A percentile compares a stretch with the other conserved stretches of the same genome.
phyloP scores from a whole-genome alignment of 768 basidiomycete species.

The Polyporus arcularius region DNA sequence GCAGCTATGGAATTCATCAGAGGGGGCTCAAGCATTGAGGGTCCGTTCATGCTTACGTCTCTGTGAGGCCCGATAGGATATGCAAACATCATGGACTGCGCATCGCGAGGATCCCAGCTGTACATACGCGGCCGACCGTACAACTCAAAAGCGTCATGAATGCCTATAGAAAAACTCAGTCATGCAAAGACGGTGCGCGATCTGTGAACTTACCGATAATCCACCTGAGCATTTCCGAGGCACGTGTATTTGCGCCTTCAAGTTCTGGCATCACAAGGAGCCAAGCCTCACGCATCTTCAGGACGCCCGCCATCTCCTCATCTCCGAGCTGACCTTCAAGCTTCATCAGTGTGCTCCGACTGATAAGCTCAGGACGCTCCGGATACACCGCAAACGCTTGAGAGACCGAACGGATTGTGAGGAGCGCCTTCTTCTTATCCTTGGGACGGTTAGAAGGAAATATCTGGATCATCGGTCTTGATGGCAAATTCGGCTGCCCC shows the following conservation, averaged over 20 bases:
- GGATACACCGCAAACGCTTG: constrained; percentile 96
- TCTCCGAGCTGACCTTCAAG: constrained; percentile 83
- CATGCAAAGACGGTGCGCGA: not conserved
- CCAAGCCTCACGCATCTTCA: constrained; percentile 81
- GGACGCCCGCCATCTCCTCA: constrained; percentile 65
- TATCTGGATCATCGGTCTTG: constrained; percentile 52
- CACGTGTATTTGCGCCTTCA: constrained; percentile 59
- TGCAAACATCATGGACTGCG: constrained; percentile 85
- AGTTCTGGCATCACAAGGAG: constrained; percentile 88
- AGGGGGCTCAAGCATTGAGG: not conserved
- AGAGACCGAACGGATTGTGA: constrained; percentile 69
- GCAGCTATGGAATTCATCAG: constrained; percentile 46
- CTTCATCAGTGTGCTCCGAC: constrained; percentile 87
- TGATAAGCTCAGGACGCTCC: constrained; percentile 91
- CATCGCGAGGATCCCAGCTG: constrained; percentile 88
- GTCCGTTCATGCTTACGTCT: constrained; percentile 57
- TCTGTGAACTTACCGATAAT: constrained; percentile 61
- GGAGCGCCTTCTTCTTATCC: constrained; percentile 69
- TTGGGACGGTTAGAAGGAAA: constrained; percentile 66
- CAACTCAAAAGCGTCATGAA: constrained; percentile 85
- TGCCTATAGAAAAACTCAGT: constrained; percentile 40
- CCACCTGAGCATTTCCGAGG: constrained; percentile 90
- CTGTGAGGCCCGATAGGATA: constrained; percentile 86
- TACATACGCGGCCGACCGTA: constrained; percentile 88
- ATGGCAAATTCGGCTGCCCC: constrained; percentile 25